These are phyloP conservation scores for Cyclaneusma minus DNA, from an alignment of 2,329 filamentous ascomycete genomes.

Conservation along the genomic window DNA sequence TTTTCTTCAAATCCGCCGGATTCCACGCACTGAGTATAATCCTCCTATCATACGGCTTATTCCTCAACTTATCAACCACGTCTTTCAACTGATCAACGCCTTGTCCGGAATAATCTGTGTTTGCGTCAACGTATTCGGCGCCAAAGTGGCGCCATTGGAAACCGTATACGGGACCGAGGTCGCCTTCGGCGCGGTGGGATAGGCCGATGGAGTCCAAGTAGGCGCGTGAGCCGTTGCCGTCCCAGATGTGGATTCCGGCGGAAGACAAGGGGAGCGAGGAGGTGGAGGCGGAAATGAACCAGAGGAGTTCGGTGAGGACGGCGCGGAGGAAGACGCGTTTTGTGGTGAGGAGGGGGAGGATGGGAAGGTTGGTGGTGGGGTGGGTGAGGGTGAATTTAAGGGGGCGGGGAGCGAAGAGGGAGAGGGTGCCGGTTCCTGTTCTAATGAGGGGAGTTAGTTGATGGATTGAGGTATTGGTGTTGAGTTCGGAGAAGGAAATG, in stretches of 20 bases:
- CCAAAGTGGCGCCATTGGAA: conserved; percentile 99
- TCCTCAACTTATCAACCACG: conserved; percentile 72
- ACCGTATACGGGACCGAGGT: conserved; percentile 89
- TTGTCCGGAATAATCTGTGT: conserved; percentile 70
- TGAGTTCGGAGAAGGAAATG: neutral
- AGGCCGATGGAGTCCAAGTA: conserved; percentile 81
- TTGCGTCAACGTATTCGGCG: conserved; percentile 67
- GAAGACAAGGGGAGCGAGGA: conserved; percentile 62
- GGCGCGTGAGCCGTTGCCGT: conserved; percentile 83
- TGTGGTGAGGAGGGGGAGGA: conserved; percentile 88
- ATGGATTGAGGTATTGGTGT: conserved; percentile 4
- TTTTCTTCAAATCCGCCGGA: conserved; percentile 65
- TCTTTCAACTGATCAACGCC: conserved; percentile 89
- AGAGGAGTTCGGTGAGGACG: conserved; percentile 82
- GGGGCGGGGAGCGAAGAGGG: conserved; percentile 74
- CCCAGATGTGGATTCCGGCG: conserved; percentile 91
- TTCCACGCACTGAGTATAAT: conserved; percentile 95
- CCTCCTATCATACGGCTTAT: conserved; percentile 73
- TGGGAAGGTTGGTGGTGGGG: conserved; percentile 33
- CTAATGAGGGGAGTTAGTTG: conserved; percentile 23
- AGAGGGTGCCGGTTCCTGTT: conserved; percentile 85
- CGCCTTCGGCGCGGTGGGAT: conserved; percentile 66
- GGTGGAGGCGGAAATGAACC: conserved; percentile 82
- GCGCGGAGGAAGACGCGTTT: conserved; percentile 91
- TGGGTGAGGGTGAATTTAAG: conserved; percentile 74